Evolutionary conservation across 2,329 filamentous ascomycete genomes (phyloP), one percentile per base, ranked within the genome.

Genomic region (Colletotrichum liriopes): DNA sequence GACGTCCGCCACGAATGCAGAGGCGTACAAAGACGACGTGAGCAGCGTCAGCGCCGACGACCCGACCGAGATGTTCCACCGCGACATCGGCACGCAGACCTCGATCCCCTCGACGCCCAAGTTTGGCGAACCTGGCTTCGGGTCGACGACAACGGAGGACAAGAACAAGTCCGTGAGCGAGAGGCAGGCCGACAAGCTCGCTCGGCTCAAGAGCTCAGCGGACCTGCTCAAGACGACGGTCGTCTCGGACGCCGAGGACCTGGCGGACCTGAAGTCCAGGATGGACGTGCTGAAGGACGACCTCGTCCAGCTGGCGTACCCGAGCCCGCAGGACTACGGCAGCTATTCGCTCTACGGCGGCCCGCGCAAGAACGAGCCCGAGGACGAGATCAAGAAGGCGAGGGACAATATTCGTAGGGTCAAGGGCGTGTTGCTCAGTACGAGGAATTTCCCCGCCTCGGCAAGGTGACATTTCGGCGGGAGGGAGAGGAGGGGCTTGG

Each of bases 81-180:
- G 93, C 56, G 94, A 96, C 78, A 88, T 94, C 72, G 93, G 93
- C 74, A 93, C 93, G 1, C 94, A 96, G 81, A 96, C 94, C 0
- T 91, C 90, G 29, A 77, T 78, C 56, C 76, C 79, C 63, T 61
- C 73, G 16, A 71, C 72, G 39, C 70, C 74, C 35, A 26, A 35
- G n/a, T 11, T 62, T 39, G 35, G 29, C 20, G 56, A 72, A 47
- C 58, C 26, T 52, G 41, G 2, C 20, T 54, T 37, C 35, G 54
- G n/a, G 47, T 23, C 5, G 23, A 14, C 29, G 23, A 14, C 29
- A 6, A 35, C 70, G 5, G 55, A n/a, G 26, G 59, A 62, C 23
- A 56, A 41, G 12, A 55, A 54, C 1, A 43, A 49, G 26, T 37
- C 72, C 11, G 35, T 49, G n/a, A 45, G 59, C 67, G 65, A 83